Evolutionary conservation across 345 rosid genomes (phyloP).

Genomic region (Mangifera indica): DNA sequence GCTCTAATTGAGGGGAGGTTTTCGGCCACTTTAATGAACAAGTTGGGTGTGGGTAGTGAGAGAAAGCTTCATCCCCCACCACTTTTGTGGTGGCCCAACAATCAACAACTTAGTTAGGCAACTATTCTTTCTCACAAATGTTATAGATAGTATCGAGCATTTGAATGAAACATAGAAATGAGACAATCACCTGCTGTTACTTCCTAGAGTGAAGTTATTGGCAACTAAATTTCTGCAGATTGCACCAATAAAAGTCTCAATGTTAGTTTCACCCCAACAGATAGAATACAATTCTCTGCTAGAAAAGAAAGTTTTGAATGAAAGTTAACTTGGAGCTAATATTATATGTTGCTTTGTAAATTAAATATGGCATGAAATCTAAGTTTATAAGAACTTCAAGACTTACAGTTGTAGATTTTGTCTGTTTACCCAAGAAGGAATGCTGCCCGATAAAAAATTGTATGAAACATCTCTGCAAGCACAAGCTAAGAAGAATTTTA

Average conservation of each 20-base stretch:
- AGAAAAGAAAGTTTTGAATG: too few relatives aligned
- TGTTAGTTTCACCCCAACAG: slow-evolving; percentile 11
- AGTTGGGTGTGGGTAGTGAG: too few relatives aligned
- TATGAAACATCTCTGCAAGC: slow-evolving; percentile 69
- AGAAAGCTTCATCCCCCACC: too few relatives aligned
- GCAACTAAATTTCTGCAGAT: slow-evolving; percentile 65
- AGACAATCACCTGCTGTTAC: slow-evolving; percentile 41
- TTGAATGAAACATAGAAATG: not conserved
- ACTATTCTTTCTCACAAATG: not conserved
- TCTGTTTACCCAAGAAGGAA: slow-evolving; percentile 65
- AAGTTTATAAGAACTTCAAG: not conserved
- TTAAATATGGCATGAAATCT: too few relatives aligned
- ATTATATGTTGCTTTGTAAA: too few relatives aligned
- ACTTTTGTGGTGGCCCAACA: too few relatives aligned
- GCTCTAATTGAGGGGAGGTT: too few relatives aligned
- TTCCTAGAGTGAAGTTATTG: slow-evolving; percentile 56
- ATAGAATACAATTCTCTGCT: too few relatives aligned
- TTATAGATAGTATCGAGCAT: slow-evolving; percentile 12
- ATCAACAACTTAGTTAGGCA: too few relatives aligned
- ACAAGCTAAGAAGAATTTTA: not conserved
- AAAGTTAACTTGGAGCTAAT: too few relatives aligned
- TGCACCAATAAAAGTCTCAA: not conserved
- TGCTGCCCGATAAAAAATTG: slow-evolving; percentile 54
- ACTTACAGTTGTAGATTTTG: slow-evolving; percentile 52
- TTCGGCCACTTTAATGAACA: too few relatives aligned